Conservation (phyloP, 2,329 filamentous ascomycete species). For the Fusarium sp. region DNA sequence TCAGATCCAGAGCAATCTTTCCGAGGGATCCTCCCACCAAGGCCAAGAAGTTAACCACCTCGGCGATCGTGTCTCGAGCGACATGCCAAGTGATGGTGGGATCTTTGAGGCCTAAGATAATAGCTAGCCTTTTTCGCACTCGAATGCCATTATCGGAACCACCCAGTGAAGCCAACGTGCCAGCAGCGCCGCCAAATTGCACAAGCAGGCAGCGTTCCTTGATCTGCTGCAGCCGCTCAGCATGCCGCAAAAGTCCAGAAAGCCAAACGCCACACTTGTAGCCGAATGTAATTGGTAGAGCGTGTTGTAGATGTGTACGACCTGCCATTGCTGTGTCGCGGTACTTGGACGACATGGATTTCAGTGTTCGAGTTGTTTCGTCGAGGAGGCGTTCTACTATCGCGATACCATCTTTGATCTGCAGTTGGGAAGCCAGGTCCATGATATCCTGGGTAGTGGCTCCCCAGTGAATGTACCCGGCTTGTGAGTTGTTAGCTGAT, state of each 20-base stretch:
- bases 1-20: slow-evolving; percentile 66
- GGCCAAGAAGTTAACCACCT: slow-evolving; percentile 64
- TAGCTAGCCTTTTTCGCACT: slow-evolving; percentile 61
- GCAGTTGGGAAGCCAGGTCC: slow-evolving; percentile 62
- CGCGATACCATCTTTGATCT: slow-evolving; percentile 61
- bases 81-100: slow-evolving; percentile 69
- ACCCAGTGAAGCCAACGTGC: slow-evolving; percentile 65
- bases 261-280: slow-evolving; percentile 68
- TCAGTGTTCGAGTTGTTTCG: slow-evolving; percentile 57
- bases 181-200: slow-evolving; percentile 67
- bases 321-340: slow-evolving; percentile 68
- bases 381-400: slow-evolving; percentile 59
- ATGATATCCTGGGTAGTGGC: slow-evolving; percentile 70
- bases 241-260: slow-evolving; percentile 60
- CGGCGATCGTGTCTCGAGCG: slow-evolving; percentile 63
- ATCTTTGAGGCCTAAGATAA: slow-evolving; percentile 59
- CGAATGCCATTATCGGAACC: slow-evolving; percentile 58
- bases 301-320: slow-evolving; percentile 67
- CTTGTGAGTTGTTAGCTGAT: background rate
- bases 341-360: slow-evolving; percentile 55
- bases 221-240: slow-evolving; percentile 59
- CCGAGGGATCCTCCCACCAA: slow-evolving; percentile 64
- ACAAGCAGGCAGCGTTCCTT: slow-evolving; percentile 58
- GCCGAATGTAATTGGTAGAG: slow-evolving; percentile 66
- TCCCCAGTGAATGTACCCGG: slow-evolving; percentile 55